Evolutionary conservation across 2,329 filamentous ascomycete species (phyloP).

Genomic region (Trichoderma citrinoviride): DNA sequence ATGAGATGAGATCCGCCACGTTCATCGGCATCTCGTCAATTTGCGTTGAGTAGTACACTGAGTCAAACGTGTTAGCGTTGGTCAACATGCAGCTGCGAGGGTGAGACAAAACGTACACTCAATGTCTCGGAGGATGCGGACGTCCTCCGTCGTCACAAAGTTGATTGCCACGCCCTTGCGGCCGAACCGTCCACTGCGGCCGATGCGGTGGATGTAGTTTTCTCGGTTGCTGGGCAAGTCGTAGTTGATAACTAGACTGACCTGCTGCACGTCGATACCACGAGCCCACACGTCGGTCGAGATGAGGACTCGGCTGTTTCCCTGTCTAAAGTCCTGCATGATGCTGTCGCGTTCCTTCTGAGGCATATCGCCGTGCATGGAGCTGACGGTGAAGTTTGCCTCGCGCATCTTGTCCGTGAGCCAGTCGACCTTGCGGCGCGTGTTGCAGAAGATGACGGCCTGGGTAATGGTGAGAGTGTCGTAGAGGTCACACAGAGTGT

Average conservation of each 20-base stretch:
- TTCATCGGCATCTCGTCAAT: conserved; percentile 99
- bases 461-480: conserved; percentile 98
- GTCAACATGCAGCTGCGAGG: background rate
- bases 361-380: conserved; percentile 99
- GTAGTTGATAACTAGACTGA: conserved; percentile 98
- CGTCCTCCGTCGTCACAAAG: conserved; percentile 97
- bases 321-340: conserved; percentile 98
- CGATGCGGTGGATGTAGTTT: conserved; percentile 99
- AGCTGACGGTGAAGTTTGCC: conserved; percentile 96
- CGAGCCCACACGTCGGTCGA: conserved; percentile 97
- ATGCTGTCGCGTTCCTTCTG: conserved; percentile 98
- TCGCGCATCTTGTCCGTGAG: conserved; percentile 99
- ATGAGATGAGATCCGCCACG: conserved; percentile 62
- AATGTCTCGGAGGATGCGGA: conserved; percentile 94
- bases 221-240: conserved; percentile 97
- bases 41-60: conserved; percentile 92
- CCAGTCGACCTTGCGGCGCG: conserved; percentile 98
- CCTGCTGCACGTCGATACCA: conserved; percentile 98
- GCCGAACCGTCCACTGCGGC: conserved; percentile 90
- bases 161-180: conserved; percentile 99
- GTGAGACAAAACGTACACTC: conserved; percentile 62
- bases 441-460: conserved; percentile 99
- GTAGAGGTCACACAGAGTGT: conserved; percentile 97
- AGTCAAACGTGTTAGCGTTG: background rate
- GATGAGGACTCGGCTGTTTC: conserved; percentile 92